Evolutionary conservation across 1,284 basidiomycete species (phyloP).

Genomic region (Pascua sp.): DNA sequence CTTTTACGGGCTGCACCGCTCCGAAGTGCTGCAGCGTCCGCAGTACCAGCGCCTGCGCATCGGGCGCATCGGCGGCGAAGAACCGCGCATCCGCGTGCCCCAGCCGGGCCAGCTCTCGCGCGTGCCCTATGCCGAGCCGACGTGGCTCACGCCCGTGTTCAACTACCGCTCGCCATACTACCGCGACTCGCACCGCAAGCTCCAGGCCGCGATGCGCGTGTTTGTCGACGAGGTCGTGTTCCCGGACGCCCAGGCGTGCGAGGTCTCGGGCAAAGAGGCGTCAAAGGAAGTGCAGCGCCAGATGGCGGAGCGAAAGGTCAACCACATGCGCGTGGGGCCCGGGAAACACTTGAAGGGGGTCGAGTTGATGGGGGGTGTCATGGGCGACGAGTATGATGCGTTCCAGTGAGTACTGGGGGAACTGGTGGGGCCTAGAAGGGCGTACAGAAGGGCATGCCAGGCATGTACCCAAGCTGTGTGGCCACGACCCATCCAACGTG

Average conservation of each 20-base stretch:
- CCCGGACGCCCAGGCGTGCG: constrained; percentile 59
- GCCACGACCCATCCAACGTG: no score
- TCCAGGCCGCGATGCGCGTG: constrained; percentile 52
- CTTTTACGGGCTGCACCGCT: constrained; percentile 77
- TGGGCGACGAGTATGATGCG: constrained; percentile 83
- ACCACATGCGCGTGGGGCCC: constrained; percentile 87
- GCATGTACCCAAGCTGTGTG: no score
- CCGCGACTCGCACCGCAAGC: constrained; percentile 56
- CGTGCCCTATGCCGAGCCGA: constrained; percentile 77
- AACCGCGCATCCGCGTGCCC: constrained; percentile 57
- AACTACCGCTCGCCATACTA: constrained; percentile 69
- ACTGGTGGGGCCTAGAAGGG: no score
- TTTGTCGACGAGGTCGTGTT: constrained; percentile 57
- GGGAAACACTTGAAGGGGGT: constrained; percentile 74
- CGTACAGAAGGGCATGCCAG: no score
- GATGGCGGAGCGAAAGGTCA: constrained; percentile 63
- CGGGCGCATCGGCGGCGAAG: constrained; percentile 65
- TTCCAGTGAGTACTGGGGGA: constrained; percentile 49
- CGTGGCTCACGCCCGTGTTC: constrained; percentile 76
- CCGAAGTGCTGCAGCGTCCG: constrained; percentile 69
- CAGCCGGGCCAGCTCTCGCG: constrained; percentile 58
- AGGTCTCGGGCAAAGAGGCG: constrained; percentile 70
- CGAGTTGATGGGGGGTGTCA: constrained; percentile 76
- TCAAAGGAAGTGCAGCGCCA: constrained; percentile 42
- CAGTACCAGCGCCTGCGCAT: constrained; percentile 68